Base-by-base conservation (phyloP, 1,284 basidiomycete genomes). In the Laetiporus sulphureus region DNA sequence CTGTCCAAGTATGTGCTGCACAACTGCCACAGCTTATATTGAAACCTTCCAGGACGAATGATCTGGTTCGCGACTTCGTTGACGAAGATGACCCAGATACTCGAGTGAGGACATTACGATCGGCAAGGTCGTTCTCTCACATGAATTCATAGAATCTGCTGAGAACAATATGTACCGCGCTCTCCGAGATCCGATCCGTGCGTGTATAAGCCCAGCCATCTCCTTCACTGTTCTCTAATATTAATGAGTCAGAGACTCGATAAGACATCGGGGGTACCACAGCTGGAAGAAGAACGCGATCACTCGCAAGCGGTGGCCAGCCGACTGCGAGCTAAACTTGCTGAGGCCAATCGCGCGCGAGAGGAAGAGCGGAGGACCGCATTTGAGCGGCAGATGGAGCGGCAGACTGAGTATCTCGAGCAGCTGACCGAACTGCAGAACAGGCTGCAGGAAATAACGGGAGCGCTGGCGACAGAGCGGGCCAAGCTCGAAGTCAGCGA, bases 171-270 rank as follows among this genome's bases (percentile, higher is more conserved):
- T 29, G 34, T 13, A 12, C 15, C 32, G 40, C 40, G 8, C 40
- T 48, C 12, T 27, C 34, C 3, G 37, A 49, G 15, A 46, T 49
- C 11, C 34, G 36, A 11, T 15, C 44, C 27, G 47, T 49, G 8
- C 27, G 47, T 46, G 13, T 11, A 16, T n/a, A 13, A 25, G 22
- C 23, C 15, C 31, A 15, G 7, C n/a, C 3, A n/a, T 6, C 40
- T 30, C n/a, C 40, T 12, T 32, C 34, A 20, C 5, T 11, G 18
- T 8, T 20, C 23, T 5, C 18, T 21, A 36, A 7, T 8, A 16
- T 16, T 22, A 11, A 32, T 31, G n/a, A 10, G 6, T 10, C 34
- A 42, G 40, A 42, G 18, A 32, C 2, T 20, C n/a, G 15, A 32
- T 31, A 20, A 38, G 8, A 16, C 32, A 4, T 12, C 32, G 2